Evolutionary conservation across 768 basidiomycete genomes (phyloP).

Genomic region (Gymnopilus junonius): DNA sequence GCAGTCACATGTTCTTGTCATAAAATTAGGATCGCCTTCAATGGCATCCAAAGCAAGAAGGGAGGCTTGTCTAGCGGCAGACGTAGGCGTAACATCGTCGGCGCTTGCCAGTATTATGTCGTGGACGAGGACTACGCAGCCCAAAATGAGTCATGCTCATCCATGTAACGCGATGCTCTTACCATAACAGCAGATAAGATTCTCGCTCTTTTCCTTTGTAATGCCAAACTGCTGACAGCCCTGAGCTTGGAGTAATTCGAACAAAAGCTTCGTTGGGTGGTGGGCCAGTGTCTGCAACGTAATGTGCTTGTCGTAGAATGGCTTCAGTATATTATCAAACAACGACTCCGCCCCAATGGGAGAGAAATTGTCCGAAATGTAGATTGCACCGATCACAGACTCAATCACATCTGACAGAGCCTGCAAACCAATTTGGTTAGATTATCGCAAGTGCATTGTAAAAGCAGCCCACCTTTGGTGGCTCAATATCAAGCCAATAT

Average conservation of each 20-base stretch:
- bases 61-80: constrained; percentile 66
- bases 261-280: constrained; percentile 78
- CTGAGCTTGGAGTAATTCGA: constrained; percentile 73
- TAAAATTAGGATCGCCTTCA: constrained; percentile 63
- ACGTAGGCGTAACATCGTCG: constrained; percentile 49
- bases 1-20: constrained; percentile 73
- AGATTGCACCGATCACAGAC: constrained; percentile 78
- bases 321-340: constrained; percentile 70
- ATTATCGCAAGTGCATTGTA: background rate
- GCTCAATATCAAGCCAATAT: constrained; percentile 78
- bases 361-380: constrained; percentile 75
- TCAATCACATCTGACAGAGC: constrained; percentile 81
- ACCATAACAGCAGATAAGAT: constrained; percentile 57
- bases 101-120: constrained; percentile 64
- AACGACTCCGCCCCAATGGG: constrained; percentile 63
- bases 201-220: constrained; percentile 50
- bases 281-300: constrained; percentile 72
- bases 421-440: constrained; percentile 39
- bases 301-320: constrained; percentile 81
- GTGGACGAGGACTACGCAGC: constrained; percentile 65
- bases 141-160: background rate
- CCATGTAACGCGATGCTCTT: constrained; percentile 19
- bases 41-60: constrained; percentile 70
- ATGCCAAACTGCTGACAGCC: constrained; percentile 72
- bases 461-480: constrained; percentile 65